These are phyloP conservation scores for Leccinum griseonigrum DNA, from an alignment of 1,284 basidiomycete genomes.

Conservation along the genomic window DNA sequence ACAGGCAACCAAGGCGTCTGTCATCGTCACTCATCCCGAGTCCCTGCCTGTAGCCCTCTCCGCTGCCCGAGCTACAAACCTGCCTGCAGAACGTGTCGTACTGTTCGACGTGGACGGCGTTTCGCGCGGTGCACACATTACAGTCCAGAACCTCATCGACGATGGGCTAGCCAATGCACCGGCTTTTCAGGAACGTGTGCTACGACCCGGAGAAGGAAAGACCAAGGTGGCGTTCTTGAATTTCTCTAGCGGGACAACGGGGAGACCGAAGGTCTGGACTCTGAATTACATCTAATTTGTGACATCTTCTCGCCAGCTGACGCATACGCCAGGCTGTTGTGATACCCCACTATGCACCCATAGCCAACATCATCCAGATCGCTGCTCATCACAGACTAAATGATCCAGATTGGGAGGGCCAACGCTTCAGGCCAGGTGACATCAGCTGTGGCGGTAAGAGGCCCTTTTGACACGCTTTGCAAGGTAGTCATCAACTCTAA, in stretches of 20 bases:
- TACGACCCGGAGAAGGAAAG: constrained; percentile 63
- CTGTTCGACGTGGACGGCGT: constrained; percentile 42
- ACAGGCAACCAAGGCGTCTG: constrained; percentile 41
- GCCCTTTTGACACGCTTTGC: background rate
- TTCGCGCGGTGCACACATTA: constrained; percentile 24
- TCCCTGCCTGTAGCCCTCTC: constrained; percentile 41
- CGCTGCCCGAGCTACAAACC: constrained; percentile 47
- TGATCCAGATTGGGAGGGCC: constrained; percentile 30
- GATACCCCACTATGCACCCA: constrained; percentile 65
- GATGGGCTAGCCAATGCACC: constrained; percentile 46
- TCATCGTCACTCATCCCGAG: constrained; percentile 49
- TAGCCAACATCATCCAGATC: constrained; percentile 66
- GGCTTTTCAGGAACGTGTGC: constrained; percentile 47
- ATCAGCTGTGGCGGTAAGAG: constrained; percentile 37
- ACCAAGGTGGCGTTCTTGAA: constrained; percentile 71
- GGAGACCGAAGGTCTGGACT: constrained; percentile 66
- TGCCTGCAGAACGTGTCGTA: constrained; percentile 55
- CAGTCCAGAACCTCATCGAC: constrained; percentile 53
- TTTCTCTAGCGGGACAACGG: constrained; percentile 84
- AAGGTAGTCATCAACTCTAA: constrained; percentile 3
- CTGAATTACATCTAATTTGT: background rate
- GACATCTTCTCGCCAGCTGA: background rate
- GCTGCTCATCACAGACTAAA: constrained; percentile 50
- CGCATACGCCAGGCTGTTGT: constrained; percentile 52
- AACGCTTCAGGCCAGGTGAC: constrained; percentile 43